phyloP scores from a whole-genome alignment of 768 basidiomycete species.

The Tulasnella sp. region DNA sequence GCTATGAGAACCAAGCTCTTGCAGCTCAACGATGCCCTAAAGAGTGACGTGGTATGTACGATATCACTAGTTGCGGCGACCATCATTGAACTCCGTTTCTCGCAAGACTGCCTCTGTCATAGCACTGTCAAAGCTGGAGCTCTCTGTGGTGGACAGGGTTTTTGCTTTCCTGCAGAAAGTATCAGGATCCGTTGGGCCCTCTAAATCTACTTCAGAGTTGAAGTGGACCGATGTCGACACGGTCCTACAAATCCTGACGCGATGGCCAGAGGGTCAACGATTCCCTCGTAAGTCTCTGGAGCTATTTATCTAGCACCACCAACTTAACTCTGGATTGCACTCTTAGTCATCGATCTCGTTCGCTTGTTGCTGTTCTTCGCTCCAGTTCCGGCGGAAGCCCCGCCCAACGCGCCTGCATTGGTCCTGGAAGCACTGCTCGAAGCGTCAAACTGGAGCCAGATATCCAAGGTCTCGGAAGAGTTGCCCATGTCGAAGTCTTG shows the following conservation, averaged over 20 bases:
- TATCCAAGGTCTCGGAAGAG: background rate
- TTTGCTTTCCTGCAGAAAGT: slow-evolving; percentile 1
- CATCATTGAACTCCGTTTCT: background rate
- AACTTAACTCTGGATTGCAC: background rate
- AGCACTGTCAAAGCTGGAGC: background rate
- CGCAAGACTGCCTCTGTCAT: background rate
- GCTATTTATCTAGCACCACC: no score
- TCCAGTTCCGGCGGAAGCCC: background rate
- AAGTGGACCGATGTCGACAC: background rate
- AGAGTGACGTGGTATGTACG: slow-evolving; percentile 51
- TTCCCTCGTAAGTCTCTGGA: slow-evolving; percentile 3
- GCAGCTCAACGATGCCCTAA: slow-evolving; percentile 60
- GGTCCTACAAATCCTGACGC: slow-evolving; percentile 5
- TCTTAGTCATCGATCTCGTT: slow-evolving; percentile 70
- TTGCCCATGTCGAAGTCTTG: slow-evolving; percentile 38
- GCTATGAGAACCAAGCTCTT: slow-evolving; percentile 71
- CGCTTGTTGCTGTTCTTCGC: slow-evolving; percentile 44
- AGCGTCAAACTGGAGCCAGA: slow-evolving; percentile 51
- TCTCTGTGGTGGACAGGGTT: background rate
- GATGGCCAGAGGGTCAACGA: slow-evolving; percentile 12
- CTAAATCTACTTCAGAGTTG: slow-evolving; percentile 11
- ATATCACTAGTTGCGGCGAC: background rate
- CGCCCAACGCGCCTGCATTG: background rate
- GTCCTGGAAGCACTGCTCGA: slow-evolving; percentile 51
- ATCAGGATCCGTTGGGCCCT: slow-evolving; percentile 12